Evolutionary conservation across 768 basidiomycete genomes (phyloP).

Genomic region (Boletus insuetus): DNA sequence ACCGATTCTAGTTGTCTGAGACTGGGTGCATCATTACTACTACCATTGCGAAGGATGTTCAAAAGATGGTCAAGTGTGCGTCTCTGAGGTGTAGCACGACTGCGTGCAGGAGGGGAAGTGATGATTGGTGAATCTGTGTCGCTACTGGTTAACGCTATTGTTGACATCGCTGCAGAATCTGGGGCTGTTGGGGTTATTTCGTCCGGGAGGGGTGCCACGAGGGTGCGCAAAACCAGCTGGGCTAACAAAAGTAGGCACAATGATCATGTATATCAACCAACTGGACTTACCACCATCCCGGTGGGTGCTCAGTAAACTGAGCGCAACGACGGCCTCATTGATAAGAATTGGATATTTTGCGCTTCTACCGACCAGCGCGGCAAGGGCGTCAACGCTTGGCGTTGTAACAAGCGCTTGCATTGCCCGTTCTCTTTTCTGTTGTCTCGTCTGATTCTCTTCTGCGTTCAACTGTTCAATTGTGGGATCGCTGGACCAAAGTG

Average conservation of each 20-base stretch:
- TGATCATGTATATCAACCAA: not conserved
- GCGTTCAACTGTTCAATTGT: constrained; percentile 26
- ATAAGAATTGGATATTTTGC: constrained; percentile 80
- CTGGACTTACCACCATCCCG: constrained; percentile 56
- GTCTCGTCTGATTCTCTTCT: constrained; percentile 39
- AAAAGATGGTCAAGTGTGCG: constrained; percentile 69
- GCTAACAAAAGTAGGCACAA: constrained; percentile 39
- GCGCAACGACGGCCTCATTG: constrained; percentile 84
- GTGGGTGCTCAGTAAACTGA: constrained; percentile 72
- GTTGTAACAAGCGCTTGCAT: constrained; percentile 49
- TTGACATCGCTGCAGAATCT: constrained; percentile 34
- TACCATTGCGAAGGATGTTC: constrained; percentile 52
- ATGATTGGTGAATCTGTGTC: constrained; percentile 49
- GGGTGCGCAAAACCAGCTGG: constrained; percentile 56
- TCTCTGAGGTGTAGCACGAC: constrained; percentile 43
- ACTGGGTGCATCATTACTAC: constrained; percentile 35
- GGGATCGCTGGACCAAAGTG: constrained; percentile 62
- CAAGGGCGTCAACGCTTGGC: constrained; percentile 60
- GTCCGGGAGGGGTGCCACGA: constrained; percentile 48
- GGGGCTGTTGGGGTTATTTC: constrained; percentile 36
- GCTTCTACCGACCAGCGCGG: constrained; percentile 71
- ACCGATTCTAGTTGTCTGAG: constrained; percentile 34
- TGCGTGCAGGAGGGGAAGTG: constrained; percentile 38
- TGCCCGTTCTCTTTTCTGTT: constrained; percentile 51
- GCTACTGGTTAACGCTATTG: constrained; percentile 41